phyloP scores from a whole-genome alignment of 192 early-diverging fungal genomes.

The Piromyces finnis region DNA sequence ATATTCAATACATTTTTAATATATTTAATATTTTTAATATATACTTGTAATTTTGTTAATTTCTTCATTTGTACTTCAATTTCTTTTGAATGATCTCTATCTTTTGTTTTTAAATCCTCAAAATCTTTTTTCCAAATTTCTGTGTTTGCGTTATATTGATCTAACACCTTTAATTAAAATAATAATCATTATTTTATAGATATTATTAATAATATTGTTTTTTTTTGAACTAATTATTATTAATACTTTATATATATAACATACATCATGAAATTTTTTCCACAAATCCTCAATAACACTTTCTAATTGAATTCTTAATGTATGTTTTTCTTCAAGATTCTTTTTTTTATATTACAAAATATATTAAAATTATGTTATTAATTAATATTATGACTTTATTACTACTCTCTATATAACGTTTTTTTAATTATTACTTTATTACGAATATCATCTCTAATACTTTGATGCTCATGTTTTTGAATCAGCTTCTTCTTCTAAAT shows the following conservation, averaged over 20 bases:
- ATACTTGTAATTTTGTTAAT: conserved; percentile 29
- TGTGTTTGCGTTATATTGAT: conserved; percentile 32
- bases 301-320: conserved; percentile 37
- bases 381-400: too few species aligned
- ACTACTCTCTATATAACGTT: too few species aligned
- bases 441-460: conserved; percentile 34
- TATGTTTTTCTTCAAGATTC: conserved; percentile 46
- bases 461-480: conserved; percentile 40
- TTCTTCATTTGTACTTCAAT: conserved; percentile 44
- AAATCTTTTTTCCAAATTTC: conserved; percentile 38
- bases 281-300: conserved; percentile 39
- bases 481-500: conserved; percentile 37
- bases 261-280: conserved; percentile 30
- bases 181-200: too few species aligned
- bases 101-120: conserved; percentile 40
- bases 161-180: conserved; percentile 14
- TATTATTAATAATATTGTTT: too few species aligned
- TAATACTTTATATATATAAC: too few species aligned
- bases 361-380: too few species aligned
- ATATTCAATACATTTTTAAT: too few species aligned
- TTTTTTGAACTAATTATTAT: too few species aligned
- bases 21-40: not conserved
- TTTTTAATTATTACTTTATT: conserved; percentile 26
- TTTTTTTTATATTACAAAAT: not conserved
- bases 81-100: conserved; percentile 32